Percentiles rank a stretch among this genome's conserved stretches.
Conservation (phyloP, 306 rosid species). For the Acacia confusa region DNA sequence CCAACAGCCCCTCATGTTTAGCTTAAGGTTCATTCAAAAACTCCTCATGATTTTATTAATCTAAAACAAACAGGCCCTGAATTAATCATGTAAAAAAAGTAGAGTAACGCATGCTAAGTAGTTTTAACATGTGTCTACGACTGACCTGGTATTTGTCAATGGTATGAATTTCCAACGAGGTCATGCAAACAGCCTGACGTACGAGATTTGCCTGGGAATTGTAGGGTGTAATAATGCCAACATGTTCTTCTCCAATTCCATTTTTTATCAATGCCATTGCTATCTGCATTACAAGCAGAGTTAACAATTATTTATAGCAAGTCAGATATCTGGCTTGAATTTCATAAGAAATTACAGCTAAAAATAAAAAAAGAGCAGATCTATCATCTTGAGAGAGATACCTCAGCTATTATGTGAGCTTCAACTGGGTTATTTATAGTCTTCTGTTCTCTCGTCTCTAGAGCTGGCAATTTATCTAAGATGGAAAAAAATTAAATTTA, state of each 20-base stretch:
- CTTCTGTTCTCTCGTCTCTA: constrained; percentile 76
- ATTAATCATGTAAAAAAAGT: background rate
- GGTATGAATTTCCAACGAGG: constrained; percentile 89
- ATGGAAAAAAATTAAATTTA: constrained; percentile 16
- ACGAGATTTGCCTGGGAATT: constrained; percentile 94
- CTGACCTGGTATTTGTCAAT: constrained; percentile 95
- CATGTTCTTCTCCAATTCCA: constrained; percentile 68
- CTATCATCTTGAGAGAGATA: constrained; percentile 34
- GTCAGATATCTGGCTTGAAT: constrained; percentile 22
- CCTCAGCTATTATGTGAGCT: constrained; percentile 79
- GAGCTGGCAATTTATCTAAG: constrained; percentile 76
- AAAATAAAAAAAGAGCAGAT: background rate
- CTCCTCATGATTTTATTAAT: background rate
- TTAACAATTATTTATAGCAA: constrained; percentile 1
- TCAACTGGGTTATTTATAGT: constrained; percentile 72
- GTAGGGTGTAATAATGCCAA: constrained; percentile 93
- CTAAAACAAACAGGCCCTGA: background rate
- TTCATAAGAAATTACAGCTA: background rate
- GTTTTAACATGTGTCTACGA: constrained; percentile 1
- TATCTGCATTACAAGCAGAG: constrained; percentile 49
- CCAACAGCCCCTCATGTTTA: background rate
- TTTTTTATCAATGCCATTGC: constrained; percentile 62
- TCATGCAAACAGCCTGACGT: constrained; percentile 41
- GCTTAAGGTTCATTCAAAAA: background rate
- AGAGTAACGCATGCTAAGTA: background rate